A percentile compares a stretch with the other conserved stretches of the same genome.
Evolutionary conservation across 306 rosid genomes (phyloP).

Genomic region (Gillenia trifoliata): DNA sequence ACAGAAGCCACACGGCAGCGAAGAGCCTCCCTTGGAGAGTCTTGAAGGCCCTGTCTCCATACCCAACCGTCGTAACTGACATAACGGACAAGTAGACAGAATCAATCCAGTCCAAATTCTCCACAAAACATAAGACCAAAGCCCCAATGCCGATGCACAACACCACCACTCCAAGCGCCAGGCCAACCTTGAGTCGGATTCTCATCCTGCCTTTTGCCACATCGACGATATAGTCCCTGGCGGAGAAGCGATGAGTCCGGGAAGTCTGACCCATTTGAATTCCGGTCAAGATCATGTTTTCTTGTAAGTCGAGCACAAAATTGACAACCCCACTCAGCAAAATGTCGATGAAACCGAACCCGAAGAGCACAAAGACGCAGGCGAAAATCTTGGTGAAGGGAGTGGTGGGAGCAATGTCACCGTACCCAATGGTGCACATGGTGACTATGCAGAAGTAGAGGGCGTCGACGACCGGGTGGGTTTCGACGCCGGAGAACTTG

Average conservation of each 20-base stretch:
- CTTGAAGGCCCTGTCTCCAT: constrained; percentile 76
- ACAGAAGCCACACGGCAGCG: constrained; percentile 69
- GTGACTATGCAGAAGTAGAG: constrained; percentile 80
- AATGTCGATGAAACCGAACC: constrained; percentile 72
- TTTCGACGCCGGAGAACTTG: constrained; percentile 55
- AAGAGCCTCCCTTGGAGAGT: constrained; percentile 62
- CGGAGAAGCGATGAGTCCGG: constrained; percentile 35
- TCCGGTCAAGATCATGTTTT: constrained; percentile 47
- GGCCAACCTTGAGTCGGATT: constrained; percentile 71
- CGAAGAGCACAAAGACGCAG: constrained; percentile 68
- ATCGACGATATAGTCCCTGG: constrained; percentile 59
- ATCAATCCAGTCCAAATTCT: constrained; percentile 59
- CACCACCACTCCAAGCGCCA: constrained; percentile 80
- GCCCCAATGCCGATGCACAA: constrained; percentile 68
- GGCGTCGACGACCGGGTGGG: constrained; percentile 73
- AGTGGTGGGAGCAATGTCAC: constrained; percentile 67
- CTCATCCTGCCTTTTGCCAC: constrained; percentile 89
- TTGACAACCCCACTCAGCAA: constrained; percentile 71
- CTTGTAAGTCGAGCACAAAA: constrained; percentile 72
- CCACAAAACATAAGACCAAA: constrained; percentile 55
- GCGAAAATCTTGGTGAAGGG: constrained; percentile 57
- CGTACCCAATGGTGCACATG: constrained; percentile 84
- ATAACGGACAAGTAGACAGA: constrained; percentile 66
- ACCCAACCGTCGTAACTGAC: constrained; percentile 86
- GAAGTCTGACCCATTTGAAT: constrained; percentile 31